These are phyloP conservation scores for Crataegus laevigata DNA, from an alignment of 306 rosid species.

Conservation along the genomic window DNA sequence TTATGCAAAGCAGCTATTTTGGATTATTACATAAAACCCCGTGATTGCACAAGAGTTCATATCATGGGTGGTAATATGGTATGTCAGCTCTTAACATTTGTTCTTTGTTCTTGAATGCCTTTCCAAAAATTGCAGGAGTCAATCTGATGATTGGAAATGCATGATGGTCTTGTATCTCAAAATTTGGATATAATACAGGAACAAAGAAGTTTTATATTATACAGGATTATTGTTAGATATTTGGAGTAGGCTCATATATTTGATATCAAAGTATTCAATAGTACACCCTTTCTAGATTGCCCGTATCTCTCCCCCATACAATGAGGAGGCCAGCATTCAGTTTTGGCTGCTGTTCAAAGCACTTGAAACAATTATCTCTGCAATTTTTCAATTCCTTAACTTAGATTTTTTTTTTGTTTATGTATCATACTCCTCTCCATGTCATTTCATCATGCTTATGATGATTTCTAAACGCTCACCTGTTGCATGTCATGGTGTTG, in stretches of 20 bases:
- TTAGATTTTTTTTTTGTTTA: not conserved
- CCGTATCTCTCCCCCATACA: too few species aligned
- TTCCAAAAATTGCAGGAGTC: not conserved
- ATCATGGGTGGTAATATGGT: conserved; percentile 71
- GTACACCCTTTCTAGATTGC: too few species aligned
- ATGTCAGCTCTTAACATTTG: conserved; percentile 32
- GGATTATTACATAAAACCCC: conserved; percentile 77
- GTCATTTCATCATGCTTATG: not conserved
- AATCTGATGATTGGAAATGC: not conserved
- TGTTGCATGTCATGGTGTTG: conserved; percentile 7
- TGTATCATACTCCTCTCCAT: not conserved
- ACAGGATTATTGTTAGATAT: too few species aligned
- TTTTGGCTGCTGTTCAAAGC: not conserved
- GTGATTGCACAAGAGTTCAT: conserved; percentile 74
- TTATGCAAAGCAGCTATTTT: conserved; percentile 67
- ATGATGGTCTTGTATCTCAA: not conserved
- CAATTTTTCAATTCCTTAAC: not conserved
- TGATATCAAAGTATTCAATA: too few species aligned
- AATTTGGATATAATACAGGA: too few species aligned
- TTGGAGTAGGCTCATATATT: too few species aligned
- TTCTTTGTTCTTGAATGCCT: conserved; percentile 2
- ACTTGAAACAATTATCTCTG: not conserved
- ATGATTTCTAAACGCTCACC: conserved; percentile 10
- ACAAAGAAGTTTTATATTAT: too few species aligned
- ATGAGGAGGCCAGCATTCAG: too few species aligned